These are phyloP conservation scores for sunflower (Helianthus annuus) DNA, from an alignment of 129 eudicot species.

Conservation along the genomic window HanXRQr2.0-SUNRISE NC_035446.2:96879807-96880306, in stretches of 20 bases:
- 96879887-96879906: constrained; percentile 83
- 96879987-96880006: neutral
- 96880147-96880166: neutral
- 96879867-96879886: no score
- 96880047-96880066: neutral
- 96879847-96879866: no score
- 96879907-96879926: constrained; percentile 96
- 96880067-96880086: constrained; percentile 52
- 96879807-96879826: no score
- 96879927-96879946: constrained; percentile 93
- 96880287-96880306: constrained; percentile 3
- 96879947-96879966: constrained; percentile 87
- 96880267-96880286: no score
- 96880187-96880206: no score
- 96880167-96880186: neutral
- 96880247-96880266: no score
- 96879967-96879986: constrained; percentile 4
- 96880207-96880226: no score
- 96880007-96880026: constrained; percentile 8
- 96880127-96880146: constrained; percentile 27
- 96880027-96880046: constrained; percentile 7
- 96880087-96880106: constrained; percentile 91
- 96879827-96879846: no score
- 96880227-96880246: no score
- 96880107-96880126: constrained; percentile 84